Evolutionary conservation across 331 rosid genomes (phyloP).

Genomic region (Erythrophleum ivorense): DNA sequence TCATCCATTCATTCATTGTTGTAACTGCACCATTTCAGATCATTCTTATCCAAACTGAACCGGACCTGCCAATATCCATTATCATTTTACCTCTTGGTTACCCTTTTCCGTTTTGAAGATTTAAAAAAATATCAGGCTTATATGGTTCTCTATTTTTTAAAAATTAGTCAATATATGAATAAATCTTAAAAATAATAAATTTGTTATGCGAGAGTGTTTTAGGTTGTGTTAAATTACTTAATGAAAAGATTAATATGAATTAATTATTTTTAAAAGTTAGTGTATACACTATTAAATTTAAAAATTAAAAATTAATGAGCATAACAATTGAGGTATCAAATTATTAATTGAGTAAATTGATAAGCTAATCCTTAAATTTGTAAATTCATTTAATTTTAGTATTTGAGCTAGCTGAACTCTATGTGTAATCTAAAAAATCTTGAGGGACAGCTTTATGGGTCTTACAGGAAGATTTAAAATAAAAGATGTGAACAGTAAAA

Average conservation of each 20-base stretch:
- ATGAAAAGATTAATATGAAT: background rate
- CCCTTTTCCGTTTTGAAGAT: background rate
- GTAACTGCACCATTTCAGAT: background rate
- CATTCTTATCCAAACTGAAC: slow-evolving; percentile 13
- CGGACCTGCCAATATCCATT: slow-evolving; percentile 6
- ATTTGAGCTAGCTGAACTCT: no score
- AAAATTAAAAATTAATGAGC: background rate
- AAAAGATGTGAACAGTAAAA: no score
- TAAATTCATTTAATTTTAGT: background rate
- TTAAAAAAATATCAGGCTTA: no score
- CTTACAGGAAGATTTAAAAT: no score
- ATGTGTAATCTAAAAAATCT: no score
- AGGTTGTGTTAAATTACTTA: background rate
- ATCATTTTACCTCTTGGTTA: background rate
- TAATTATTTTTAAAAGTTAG: background rate
- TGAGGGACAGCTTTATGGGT: no score
- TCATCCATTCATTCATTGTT: slow-evolving; percentile 2
- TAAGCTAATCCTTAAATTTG: background rate
- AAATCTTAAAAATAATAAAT: no score
- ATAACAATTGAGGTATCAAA: background rate
- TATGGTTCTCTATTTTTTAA: no score
- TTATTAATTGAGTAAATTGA: background rate
- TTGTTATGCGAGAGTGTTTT: background rate
- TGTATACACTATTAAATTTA: background rate
- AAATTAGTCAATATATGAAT: no score